Evolutionary conservation across 306 rosid genomes (phyloP).

Genomic region (Alnus rubra): DNA sequence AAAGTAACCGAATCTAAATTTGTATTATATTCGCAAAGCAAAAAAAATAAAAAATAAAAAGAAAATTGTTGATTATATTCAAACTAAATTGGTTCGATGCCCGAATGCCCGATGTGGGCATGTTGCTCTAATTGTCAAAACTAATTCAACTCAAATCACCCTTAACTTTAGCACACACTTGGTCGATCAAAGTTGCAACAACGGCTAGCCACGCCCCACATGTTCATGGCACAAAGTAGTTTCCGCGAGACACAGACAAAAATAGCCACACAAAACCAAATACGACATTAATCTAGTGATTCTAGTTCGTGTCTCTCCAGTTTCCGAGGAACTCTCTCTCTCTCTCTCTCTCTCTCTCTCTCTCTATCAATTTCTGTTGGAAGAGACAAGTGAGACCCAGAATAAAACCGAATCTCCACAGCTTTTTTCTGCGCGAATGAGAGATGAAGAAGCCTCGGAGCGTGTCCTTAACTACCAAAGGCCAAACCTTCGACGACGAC

Average conservation of each 20-base stretch:
- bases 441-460: conserved; percentile 54
- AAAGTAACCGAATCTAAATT: too few species aligned
- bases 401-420: not conserved
- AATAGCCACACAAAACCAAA: conserved; percentile 18
- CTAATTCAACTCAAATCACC: not conserved
- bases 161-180: not conserved
- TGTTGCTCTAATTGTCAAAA: not conserved
- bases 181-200: not conserved
- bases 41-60: too few species aligned
- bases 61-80: not conserved
- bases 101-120: too few species aligned
- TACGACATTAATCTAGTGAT: not conserved
- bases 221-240: conserved; percentile 10
- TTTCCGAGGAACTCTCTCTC: not conserved
- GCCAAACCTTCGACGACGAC: conserved; percentile 19
- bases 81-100: not conserved
- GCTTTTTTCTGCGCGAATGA: conserved; percentile 26
- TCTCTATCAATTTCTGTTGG: conserved; percentile 8
- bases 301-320: not conserved
- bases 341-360: too few species aligned
- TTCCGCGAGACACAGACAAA: conserved; percentile 21
- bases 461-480: conserved; percentile 34
- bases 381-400: conserved; percentile 1
- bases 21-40: too few species aligned
- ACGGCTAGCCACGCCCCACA: not conserved